These are phyloP conservation scores for Aspergillus sp. DNA, from an alignment of 2,329 filamentous ascomycete species.

Conservation along the genomic window DNA sequence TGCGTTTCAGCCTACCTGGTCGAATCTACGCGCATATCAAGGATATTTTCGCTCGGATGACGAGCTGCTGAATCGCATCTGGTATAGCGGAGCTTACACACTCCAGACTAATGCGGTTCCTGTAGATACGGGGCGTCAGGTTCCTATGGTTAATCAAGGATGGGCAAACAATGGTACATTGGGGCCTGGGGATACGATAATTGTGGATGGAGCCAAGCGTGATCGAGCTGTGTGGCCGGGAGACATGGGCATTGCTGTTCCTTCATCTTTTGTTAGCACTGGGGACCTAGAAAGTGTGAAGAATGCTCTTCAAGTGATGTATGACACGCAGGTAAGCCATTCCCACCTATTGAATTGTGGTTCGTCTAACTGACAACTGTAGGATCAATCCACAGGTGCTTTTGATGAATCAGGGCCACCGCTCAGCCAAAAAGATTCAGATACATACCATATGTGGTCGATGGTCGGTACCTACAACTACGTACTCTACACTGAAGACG, in stretches of 20 bases:
- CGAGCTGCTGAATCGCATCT: slow-evolving; percentile 51
- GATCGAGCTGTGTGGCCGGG: slow-evolving; percentile 44
- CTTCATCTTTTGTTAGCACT: slow-evolving; percentile 38
- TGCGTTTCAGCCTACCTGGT: slow-evolving; percentile 47
- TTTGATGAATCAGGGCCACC: slow-evolving; percentile 33
- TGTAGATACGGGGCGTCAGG: slow-evolving; percentile 31
- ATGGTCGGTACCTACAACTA: slow-evolving; percentile 58
- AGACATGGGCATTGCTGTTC: slow-evolving; percentile 49
- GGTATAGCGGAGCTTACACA: slow-evolving; percentile 54
- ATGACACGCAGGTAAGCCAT: slow-evolving; percentile 34
- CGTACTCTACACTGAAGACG: slow-evolving; percentile 51
- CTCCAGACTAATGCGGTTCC: slow-evolving; percentile 44
- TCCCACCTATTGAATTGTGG: neutral
- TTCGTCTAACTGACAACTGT: slow-evolving; percentile 1
- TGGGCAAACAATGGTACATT: slow-evolving; percentile 39
- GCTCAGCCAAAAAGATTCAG: slow-evolving; percentile 27
- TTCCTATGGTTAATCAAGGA: slow-evolving; percentile 23
- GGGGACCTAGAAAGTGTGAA: slow-evolving; percentile 44
- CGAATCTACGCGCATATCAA: slow-evolving; percentile 49
- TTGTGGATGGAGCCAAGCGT: slow-evolving; percentile 41
- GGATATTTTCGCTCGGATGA: slow-evolving; percentile 51
- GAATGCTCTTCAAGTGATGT: slow-evolving; percentile 46
- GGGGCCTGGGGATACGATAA: slow-evolving; percentile 37
- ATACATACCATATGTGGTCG: slow-evolving; percentile 45
- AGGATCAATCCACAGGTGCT: slow-evolving; percentile 26